phyloP scores from a whole-genome alignment of 2,329 filamentous ascomycete genomes.

The Penicillium glabrum region DNA sequence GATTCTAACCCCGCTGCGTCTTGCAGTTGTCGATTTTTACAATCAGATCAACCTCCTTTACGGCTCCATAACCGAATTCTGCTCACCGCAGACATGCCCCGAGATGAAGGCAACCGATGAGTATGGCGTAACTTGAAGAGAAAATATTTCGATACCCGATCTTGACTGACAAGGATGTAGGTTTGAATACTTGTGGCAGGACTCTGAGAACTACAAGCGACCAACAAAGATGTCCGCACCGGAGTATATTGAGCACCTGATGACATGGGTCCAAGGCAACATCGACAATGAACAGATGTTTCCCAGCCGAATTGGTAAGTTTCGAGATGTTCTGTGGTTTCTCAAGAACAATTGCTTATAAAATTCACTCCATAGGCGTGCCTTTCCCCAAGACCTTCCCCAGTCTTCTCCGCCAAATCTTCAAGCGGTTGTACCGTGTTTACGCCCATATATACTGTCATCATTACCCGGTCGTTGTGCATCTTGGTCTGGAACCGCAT shows the following conservation, averaged over 20 bases:
- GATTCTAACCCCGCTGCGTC: not conserved
- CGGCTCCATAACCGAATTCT: conserved; percentile 98
- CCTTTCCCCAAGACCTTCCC: conserved; percentile 94
- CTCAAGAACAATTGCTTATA: not conserved
- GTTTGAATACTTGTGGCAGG: conserved; percentile 99
- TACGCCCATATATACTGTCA: conserved; percentile 99
- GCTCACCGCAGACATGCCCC: conserved; percentile 92
- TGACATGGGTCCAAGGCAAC: conserved; percentile 93
- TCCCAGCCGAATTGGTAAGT: conserved; percentile 81
- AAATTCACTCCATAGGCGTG: conserved; percentile 59
- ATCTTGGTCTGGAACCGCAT: conserved; percentile 92
- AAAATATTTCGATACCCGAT: not conserved
- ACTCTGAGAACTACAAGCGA: conserved; percentile 87
- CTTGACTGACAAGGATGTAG: conserved; percentile 45
- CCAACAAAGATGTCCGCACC: conserved; percentile 98
- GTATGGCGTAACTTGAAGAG: conserved; percentile 51
- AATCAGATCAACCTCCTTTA: conserved; percentile 99
- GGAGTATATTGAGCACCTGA: conserved; percentile 95
- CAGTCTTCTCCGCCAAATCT: conserved; percentile 85
- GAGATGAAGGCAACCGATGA: conserved; percentile 99
- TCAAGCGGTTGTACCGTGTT: conserved; percentile 97
- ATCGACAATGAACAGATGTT: conserved; percentile 96
- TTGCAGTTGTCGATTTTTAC: conserved; percentile 97
- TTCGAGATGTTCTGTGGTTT: not conserved
- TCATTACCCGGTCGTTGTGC: conserved; percentile 94